These are phyloP conservation scores for Keithomyces neogunnii DNA, from an alignment of 2,329 filamentous ascomycete species.

Conservation along the genomic window DNA sequence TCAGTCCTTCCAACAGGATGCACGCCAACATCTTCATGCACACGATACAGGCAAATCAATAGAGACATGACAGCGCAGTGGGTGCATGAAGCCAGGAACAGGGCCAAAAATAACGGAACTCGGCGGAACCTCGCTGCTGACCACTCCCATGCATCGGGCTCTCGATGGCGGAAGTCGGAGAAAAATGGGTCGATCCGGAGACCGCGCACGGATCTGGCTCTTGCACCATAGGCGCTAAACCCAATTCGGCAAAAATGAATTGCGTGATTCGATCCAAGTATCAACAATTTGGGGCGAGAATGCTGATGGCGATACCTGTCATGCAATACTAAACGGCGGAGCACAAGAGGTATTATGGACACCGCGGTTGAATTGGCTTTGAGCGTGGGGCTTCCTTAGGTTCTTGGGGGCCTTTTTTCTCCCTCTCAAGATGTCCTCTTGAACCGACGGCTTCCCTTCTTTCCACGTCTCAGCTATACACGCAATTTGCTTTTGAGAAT, in stretches of 20 bases:
- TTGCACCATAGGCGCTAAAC: constrained; percentile 23
- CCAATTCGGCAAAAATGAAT: constrained; percentile 23
- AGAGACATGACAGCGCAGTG: not conserved
- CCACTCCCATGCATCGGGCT: not conserved
- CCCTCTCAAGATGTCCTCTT: not conserved
- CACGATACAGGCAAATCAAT: no score
- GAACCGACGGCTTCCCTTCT: not conserved
- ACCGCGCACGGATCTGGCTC: constrained; percentile 8
- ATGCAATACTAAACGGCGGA: not conserved
- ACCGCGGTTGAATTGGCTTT: not conserved
- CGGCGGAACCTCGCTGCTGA: constrained; percentile 6
- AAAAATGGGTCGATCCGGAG: constrained; percentile 9
- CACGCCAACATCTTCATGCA: no score
- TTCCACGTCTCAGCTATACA: not conserved
- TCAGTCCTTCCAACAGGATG: no score
- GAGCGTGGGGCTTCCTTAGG: not conserved
- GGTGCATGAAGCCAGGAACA: not conserved
- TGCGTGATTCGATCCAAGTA: constrained; percentile 30
- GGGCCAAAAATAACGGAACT: not conserved
- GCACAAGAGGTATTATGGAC: constrained; percentile 6
- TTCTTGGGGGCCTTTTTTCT: no score
- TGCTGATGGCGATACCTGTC: constrained; percentile 2
- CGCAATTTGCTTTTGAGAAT: not conserved
- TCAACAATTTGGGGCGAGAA: constrained; percentile 23
- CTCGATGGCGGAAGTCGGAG: constrained; percentile 7